Evolutionary conservation across 2,329 filamentous ascomycete genomes (phyloP), one percentile per base, ranked within the genome.

Genomic region (Apiospora sp.): DNA sequence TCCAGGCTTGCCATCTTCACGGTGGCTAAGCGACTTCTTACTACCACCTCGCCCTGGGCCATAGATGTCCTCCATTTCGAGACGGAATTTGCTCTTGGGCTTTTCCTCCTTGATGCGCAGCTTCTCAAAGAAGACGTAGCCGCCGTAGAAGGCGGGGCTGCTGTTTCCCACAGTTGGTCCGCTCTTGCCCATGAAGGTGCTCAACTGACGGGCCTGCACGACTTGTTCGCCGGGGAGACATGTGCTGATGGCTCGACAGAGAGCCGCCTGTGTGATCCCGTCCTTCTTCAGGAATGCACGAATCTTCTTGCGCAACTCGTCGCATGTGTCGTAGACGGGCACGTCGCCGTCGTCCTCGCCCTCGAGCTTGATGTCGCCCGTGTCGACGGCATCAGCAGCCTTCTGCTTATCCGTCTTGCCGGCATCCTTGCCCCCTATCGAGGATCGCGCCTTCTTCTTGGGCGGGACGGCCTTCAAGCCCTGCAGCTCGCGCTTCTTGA

Each of bases 61-160:
- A 30, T 24, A 78, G 14, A 76, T 68, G 12, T 74, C 73, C 77
- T 90, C 87, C 86, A 89, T 89, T 44, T 86, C 83, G 74, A 82
- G 51, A 16, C 88, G 79, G 76, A 87, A 83, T 74, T 85, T 84
- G 30, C 78, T 84, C 83, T 90, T 90, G 24, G 84, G 82, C 80
- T 87, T 89, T 0, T 82, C 81, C 74, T 88, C 83, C 75, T 83
- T 83, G 72, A 91, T 80, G 22, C 88, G 81, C 75, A 88, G 72
- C 82, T 91, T 91, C 82, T 91, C 88, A 75, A 91, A 91, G 78
- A 86, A 90, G 37, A 89, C 85, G 78, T 91, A 91, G 0, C 83
- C 84, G 12, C 84, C 84, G 75, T 91, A 90, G 76, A 86, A 91
- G 3, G 87, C 80, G 10, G 75, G 74, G 67, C 80, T 85, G 1